Base-by-base conservation (phyloP, 225 moss, liverwort and hornwort genomes). In the Pseudisothecium myosuroides region DNA sequence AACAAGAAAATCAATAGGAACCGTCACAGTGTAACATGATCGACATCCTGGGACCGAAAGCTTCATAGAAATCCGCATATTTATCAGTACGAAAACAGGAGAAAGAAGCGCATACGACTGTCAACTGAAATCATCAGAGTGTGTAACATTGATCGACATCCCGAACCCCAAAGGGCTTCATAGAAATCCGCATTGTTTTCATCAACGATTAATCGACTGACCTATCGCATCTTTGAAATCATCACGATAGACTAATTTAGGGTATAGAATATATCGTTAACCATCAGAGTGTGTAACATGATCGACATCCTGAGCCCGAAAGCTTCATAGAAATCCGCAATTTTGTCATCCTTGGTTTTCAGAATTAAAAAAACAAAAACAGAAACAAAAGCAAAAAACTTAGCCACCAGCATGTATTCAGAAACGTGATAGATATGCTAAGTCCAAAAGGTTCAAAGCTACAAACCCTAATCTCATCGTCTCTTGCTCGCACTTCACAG, bases 321-420 rank as follows among this genome's bases (percentile, higher is more conserved):
- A 29, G 49, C 76, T 74, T 67, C 72, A 91, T 76, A 85, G 83
- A 89, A 91, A 87, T 88, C 92, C 88, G 88, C 88, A 81, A 63
- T 75, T 54, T 88, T 90, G 69, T 92, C 90, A 87, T 91, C 88
- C 78, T 86, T 1, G 91, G 85, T 91, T 89, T 7, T 56, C 76
- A 62, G 28, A 18, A 12, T 27, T 5, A 17, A 17, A 16, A 6
- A 17, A 17, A 7, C 1, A 3, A 21, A 8, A 22, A 28, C 2
- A n/a, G n/a, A n/a, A n/a, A n/a, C 49, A 2, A 7, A 27, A 50
- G 4, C 19, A 19, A 49, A 4, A 39, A 27, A 1, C 11, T 41
- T 13, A 27, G 17, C 18, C 31, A 58, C 67, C 45, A 60, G n/a
- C 34, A 54, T 29, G 26, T 11, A 10, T 37, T 67, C 78, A 37